phyloP scores from a whole-genome alignment of 257 asterid genomes.

The Verbascum thapsus region DNA sequence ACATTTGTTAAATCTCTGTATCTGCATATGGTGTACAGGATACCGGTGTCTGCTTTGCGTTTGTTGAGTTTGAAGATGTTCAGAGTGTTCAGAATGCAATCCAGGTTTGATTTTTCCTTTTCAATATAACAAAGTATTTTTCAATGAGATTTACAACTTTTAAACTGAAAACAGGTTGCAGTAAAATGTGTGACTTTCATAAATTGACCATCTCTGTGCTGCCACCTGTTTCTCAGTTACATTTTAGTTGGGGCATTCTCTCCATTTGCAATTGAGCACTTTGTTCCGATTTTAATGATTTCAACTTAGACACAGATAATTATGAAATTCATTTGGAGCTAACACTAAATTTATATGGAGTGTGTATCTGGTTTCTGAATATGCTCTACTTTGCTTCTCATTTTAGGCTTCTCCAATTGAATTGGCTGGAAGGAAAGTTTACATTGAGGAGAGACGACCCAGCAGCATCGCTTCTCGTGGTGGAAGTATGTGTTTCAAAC shows the following conservation, averaged over 20 bases:
- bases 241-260: not conserved
- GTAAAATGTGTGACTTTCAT: not conserved
- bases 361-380: not conserved
- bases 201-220: not conserved
- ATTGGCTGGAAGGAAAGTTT: slow-evolving; percentile 66
- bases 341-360: too few species aligned
- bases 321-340: not conserved
- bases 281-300: too few species aligned
- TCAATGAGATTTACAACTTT: too few species aligned
- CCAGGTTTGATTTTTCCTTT: slow-evolving; percentile 41
- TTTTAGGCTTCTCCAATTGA: slow-evolving; percentile 78
- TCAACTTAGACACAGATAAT: not conserved
- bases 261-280: not conserved
- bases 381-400: not conserved
- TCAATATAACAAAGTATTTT: not conserved
- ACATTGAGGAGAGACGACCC: slow-evolving; percentile 75
- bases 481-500: slow-evolving; percentile 57
- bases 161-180: too few species aligned
- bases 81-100: slow-evolving; percentile 60
- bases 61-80: slow-evolving; percentile 68
- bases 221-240: not conserved
- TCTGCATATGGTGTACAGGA: slow-evolving; percentile 46
- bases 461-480: slow-evolving; percentile 59
- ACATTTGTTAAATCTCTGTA: slow-evolving; percentile 13
- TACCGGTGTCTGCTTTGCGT: slow-evolving; percentile 58